Base-by-base conservation (phyloP, 352 stramenopile genomes). In the Globisporangium parvum region DNA sequence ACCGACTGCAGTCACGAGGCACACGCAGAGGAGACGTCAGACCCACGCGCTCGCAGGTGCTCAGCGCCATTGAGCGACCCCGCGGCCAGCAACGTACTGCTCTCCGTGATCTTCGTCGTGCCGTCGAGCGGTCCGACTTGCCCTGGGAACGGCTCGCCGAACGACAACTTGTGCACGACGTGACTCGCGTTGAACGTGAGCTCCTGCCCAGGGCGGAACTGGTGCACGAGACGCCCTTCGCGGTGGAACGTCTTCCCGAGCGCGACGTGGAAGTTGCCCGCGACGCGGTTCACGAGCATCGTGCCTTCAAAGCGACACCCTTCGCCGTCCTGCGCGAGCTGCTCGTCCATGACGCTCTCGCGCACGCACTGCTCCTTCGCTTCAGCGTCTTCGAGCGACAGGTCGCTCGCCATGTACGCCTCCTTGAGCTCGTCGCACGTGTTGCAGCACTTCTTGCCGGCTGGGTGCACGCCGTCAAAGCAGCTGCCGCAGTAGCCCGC, bases 401-500 rank as follows among this genome's bases (percentile, higher is more conserved):
- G 44, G 26, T 88, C 77, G 46, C 71, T 88, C 33, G 75, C 55
- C 39, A 93, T 88, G 62, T 87, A 92, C 26, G 84, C 84, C 54
- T 92, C 84, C 57, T 93, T 93, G 40, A 93, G 60, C 21, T 91
- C 76, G 20, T 91, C 80, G 62, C 84, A 93, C 53, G 81, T 80
- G 65, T 93, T 93, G 48, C 84, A 93, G 67, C 84, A 93, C 37
- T 68, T 74, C 26, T 85, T 87, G 26, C 74, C 77, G 2, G 71
- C 62, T 26, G 80, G 80, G 59, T 93, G 83, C 45, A 56, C 67
- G 17, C 88, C 93, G 44, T 92, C 90, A 67, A 97, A 99, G 71
- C 97, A 99, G 58, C 87, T 94, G 10, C 93, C 94, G 64, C 97
- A 99, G 69, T 98, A 98, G 45, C 89, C 81, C 0, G 70, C 55